These are phyloP conservation scores for Penicillium oxalicum DNA, from an alignment of 2,329 filamentous ascomycete species.

Conservation along the genomic window DNA sequence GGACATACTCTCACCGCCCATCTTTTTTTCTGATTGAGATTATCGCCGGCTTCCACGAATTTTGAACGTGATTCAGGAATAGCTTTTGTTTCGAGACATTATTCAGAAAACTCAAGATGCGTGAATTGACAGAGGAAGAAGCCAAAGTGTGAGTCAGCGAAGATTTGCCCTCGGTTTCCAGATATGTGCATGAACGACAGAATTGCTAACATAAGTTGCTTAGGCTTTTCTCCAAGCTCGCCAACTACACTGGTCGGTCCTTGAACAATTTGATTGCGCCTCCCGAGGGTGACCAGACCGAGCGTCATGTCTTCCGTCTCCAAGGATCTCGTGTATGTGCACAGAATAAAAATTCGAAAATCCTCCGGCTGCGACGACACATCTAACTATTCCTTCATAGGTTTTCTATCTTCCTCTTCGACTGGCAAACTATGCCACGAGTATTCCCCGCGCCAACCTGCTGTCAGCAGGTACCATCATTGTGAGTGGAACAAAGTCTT, in stretches of 20 bases:
- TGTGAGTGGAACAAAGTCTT: background rate
- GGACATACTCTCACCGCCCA: conserved; percentile 7
- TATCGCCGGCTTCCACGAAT: conserved; percentile 1
- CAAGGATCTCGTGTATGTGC: conserved; percentile 60
- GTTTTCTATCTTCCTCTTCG: conserved; percentile 87
- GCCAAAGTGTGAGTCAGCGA: conserved; percentile 42
- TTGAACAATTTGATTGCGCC: conserved; percentile 79
- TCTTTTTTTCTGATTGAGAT: conserved; percentile 11
- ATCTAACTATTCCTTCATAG: background rate
- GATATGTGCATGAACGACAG: conserved; percentile 54
- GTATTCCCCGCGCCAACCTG: conserved; percentile 72
- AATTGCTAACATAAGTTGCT: conserved; percentile 51
- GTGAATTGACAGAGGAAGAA: conserved; percentile 15
- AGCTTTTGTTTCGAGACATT: background rate
- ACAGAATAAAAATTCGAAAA: background rate
- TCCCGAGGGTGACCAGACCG: conserved; percentile 59
- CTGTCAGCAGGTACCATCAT: conserved; percentile 85
- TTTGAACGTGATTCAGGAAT: background rate
- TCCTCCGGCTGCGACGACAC: background rate
- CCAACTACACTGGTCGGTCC: conserved; percentile 83
- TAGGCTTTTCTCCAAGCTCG: conserved; percentile 58
- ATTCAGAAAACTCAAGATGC: conserved; percentile 10
- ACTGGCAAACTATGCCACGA: conserved; percentile 85
- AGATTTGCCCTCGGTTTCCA: no score
- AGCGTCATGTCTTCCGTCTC: conserved; percentile 80